Evolutionary conservation across 495 filamentous ascomycete species (phyloP), one percentile per base, ranked within the genome.

Genomic region (Pyronema domesticum): DNA sequence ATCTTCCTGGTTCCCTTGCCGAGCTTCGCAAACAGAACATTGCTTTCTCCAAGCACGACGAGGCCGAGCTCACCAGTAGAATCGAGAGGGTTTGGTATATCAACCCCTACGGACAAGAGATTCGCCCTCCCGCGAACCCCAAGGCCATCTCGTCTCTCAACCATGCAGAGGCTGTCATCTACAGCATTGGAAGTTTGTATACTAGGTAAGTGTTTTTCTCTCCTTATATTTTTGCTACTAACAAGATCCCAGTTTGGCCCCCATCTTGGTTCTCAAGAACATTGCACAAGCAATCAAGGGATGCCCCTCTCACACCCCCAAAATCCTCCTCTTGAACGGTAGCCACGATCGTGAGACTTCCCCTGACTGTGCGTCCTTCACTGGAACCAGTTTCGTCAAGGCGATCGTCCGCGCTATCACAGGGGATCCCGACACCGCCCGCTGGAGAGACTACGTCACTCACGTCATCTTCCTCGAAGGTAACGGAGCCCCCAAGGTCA

Each of bases 21-120:
- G 82, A 76, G 0, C 77, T 96, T 0, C 79, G 86, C 11, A 77
- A 82, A 51, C 83, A 80, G 46, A 82, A 88, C 61, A 85, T 95
- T 59, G 68, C 70, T 19, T 91, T 94, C 69, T 78, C 71, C 69
- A 96, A 96, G 67, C 65, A 70, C 43, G 61, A 74, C n/a, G 74
- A 82, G 60, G 74, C 80, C 43, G 83, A 86, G 52, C 74, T 95
- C 7, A 75, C 83, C 0, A 75, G 81, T 6, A 77, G 82, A 37
- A 94, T 96, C 58, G 70, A 77, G 59, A 74, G 89, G 6, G 75
- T 96, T 58, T 95, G 85, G 86, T 96, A 95, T 70, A 95, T 96
- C 69, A 95, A 94, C 67, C 87, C 87, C 1, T 96, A 95, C 69
- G 89, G 89, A 23, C 76, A 78, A 60, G 88, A 95, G 68, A 95